A percentile compares a stretch with the other conserved stretches of the same genome.
phyloP scores from a whole-genome alignment of 1,284 basidiomycete species.

The Uromyces viciae-fabae region DNA sequence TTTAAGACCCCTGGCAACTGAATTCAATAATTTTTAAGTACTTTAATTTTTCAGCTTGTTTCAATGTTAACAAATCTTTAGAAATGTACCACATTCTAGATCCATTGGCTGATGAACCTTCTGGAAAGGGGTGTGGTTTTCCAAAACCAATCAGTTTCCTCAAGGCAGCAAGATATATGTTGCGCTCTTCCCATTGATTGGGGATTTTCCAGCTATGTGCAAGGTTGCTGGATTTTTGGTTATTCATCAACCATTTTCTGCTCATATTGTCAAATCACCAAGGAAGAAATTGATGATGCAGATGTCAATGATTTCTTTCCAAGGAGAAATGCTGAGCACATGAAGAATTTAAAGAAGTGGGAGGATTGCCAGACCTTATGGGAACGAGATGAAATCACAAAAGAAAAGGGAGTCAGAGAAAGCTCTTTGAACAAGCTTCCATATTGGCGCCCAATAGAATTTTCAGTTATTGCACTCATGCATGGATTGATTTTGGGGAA shows the following conservation, averaged over 20 bases:
- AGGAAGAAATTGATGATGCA: neutral
- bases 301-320: neutral
- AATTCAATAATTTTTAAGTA: too few species aligned
- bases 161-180: neutral
- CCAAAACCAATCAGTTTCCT: neutral
- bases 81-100: neutral
- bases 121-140: slow-evolving; percentile 3
- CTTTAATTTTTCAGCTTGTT: too few species aligned
- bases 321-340: neutral
- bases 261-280: neutral
- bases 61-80: neutral
- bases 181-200: slow-evolving; percentile 3
- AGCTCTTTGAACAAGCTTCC: neutral
- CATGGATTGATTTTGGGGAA: neutral
- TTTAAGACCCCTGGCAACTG: too few species aligned
- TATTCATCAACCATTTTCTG: neutral
- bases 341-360: neutral
- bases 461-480: slow-evolving; percentile 2
- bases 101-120: neutral
- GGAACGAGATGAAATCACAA: neutral
- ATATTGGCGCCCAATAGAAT: neutral
- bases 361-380: neutral
- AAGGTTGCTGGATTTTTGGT: neutral
- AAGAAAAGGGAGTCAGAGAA: neutral
- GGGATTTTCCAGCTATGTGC: neutral